Evolutionary conservation across 768 basidiomycete species (phyloP).

Genomic region (Roridomyces roridus): DNA sequence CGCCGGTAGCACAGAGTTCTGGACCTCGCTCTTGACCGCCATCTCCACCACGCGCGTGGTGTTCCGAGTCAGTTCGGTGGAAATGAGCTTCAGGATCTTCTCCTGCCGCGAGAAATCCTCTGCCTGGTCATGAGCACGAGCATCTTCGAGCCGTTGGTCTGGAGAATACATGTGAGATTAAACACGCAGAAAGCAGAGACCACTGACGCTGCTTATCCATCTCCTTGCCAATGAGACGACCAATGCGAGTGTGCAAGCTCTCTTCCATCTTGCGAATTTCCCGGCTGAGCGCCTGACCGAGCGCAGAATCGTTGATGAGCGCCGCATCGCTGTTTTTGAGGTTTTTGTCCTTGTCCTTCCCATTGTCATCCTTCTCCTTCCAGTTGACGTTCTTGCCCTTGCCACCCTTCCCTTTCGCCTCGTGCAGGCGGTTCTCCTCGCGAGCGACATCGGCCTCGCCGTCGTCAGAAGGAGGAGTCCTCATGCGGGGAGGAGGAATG

Average conservation of each 20-base stretch:
- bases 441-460: slow-evolving; percentile 65
- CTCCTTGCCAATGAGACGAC: slow-evolving; percentile 82
- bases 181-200: slow-evolving; percentile 13
- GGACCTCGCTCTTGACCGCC: slow-evolving; percentile 86
- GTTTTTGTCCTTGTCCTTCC: slow-evolving; percentile 47
- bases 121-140: slow-evolving; percentile 75
- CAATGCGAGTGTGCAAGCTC: slow-evolving; percentile 75
- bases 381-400: slow-evolving; percentile 56
- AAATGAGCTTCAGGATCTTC: slow-evolving; percentile 88
- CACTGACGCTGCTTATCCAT: slow-evolving; percentile 88
- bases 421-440: slow-evolving; percentile 67
- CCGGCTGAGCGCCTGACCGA: slow-evolving; percentile 67
- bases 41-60: slow-evolving; percentile 89
- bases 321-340: slow-evolving; percentile 39
- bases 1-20: slow-evolving; percentile 82
- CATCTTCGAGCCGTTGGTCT: slow-evolving; percentile 89
- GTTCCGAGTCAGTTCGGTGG: slow-evolving; percentile 84
- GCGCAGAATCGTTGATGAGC: slow-evolving; percentile 55
- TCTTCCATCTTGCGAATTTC: slow-evolving; percentile 89
- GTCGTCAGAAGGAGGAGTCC: slow-evolving; percentile 80
- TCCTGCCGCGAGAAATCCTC: slow-evolving; percentile 88
- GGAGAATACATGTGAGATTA: slow-evolving; percentile 5
- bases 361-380: slow-evolving; percentile 48
- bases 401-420: slow-evolving; percentile 51
- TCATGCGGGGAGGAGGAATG: slow-evolving; percentile 49